phyloP scores from a whole-genome alignment of 2,329 filamentous ascomycete species.

The Penicillium olsonii region DNA sequence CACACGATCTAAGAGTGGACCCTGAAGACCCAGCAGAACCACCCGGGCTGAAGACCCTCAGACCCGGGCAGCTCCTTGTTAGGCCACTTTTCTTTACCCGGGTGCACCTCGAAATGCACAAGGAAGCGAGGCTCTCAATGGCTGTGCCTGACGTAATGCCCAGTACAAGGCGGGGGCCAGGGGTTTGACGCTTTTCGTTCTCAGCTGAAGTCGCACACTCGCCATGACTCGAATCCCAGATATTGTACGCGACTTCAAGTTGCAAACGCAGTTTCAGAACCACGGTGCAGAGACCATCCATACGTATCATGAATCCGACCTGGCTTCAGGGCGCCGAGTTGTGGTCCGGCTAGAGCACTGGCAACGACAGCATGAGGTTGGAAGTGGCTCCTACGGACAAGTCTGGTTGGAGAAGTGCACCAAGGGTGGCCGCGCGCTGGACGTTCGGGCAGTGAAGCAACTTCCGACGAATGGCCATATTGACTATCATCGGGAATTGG shows the following conservation, averaged over 20 bases:
- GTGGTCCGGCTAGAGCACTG: not conserved
- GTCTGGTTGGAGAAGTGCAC: not conserved
- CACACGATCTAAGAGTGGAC: too few species aligned
- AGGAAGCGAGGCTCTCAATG: too few species aligned
- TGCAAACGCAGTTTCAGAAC: not conserved
- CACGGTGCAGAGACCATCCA: not conserved
- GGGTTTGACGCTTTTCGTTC: too few species aligned
- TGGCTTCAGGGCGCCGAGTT: not conserved
- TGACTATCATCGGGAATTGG: not conserved
- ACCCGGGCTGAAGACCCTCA: too few species aligned
- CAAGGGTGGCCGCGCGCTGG: not conserved
- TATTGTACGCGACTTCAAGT: not conserved
- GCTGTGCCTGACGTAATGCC: too few species aligned
- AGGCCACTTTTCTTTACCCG: too few species aligned
- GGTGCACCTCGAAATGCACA: too few species aligned
- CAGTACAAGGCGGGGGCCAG: too few species aligned
- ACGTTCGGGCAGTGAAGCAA: not conserved
- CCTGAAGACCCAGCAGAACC: too few species aligned
- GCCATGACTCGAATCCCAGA: not conserved
- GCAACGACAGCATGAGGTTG: not conserved
- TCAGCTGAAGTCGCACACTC: too few species aligned
- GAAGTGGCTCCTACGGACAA: not conserved
- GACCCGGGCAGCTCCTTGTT: too few species aligned
- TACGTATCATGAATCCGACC: not conserved
- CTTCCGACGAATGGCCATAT: not conserved